These are phyloP conservation scores for Fragaria iinumae DNA, from an alignment of 306 rosid genomes.

Conservation along the genomic window DNA sequence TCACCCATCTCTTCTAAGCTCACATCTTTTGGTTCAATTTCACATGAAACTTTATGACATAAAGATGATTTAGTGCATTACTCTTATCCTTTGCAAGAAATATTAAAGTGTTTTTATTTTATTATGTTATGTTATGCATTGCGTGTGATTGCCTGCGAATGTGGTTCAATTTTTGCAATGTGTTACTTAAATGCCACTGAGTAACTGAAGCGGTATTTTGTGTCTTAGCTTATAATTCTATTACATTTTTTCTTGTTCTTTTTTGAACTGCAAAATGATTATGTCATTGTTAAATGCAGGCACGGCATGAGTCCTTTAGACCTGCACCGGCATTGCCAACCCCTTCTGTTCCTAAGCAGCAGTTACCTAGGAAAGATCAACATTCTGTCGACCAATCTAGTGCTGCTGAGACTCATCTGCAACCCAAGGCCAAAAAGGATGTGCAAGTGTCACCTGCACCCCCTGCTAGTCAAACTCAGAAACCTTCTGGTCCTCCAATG, in stretches of 20 bases:
- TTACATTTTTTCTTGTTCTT: slow-evolving; percentile 5
- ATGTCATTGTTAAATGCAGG: slow-evolving; percentile 47
- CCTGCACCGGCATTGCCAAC: slow-evolving; percentile 54
- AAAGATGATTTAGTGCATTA: background rate
- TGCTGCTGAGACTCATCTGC: slow-evolving; percentile 43
- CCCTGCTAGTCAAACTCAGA: slow-evolving; percentile 59
- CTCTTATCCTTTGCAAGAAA: background rate
- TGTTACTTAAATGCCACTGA: background rate
- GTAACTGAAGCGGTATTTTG: background rate
- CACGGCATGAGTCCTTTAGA: slow-evolving; percentile 54
- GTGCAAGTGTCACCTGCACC: slow-evolving; percentile 41
- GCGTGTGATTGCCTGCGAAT: background rate
- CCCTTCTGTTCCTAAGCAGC: slow-evolving; percentile 76
- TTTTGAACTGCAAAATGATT: background rate
- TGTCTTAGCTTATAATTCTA: background rate
- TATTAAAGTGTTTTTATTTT: background rate
- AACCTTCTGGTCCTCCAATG: slow-evolving; percentile 55
- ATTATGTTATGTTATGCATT: background rate
- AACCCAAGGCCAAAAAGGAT: slow-evolving; percentile 55
- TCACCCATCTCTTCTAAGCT: slow-evolving; percentile 20
- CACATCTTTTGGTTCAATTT: background rate
- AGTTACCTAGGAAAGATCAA: slow-evolving; percentile 58
- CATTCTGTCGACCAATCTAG: slow-evolving; percentile 46
- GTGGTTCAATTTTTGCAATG: background rate
- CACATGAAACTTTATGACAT: background rate